Conservation (phyloP, 306 rosid genomes). For the Mimosa pudica region DNA sequence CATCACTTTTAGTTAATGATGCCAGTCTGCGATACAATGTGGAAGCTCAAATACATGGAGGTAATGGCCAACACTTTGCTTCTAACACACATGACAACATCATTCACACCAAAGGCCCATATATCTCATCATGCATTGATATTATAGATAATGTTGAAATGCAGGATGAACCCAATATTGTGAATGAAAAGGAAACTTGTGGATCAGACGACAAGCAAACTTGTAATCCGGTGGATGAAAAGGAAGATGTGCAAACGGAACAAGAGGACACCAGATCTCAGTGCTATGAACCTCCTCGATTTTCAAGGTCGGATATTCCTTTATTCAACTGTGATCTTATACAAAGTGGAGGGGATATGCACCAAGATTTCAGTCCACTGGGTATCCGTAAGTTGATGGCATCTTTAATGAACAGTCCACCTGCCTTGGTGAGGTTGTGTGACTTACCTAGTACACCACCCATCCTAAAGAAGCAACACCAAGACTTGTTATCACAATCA, state of each 20-base stretch:
- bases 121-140: constrained; percentile 54
- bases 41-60: constrained; percentile 55
- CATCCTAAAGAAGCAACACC: constrained; percentile 83
- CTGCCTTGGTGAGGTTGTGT: constrained; percentile 85
- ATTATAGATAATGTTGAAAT: constrained; percentile 37
- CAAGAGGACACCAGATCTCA: constrained; percentile 69
- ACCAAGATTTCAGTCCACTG: constrained; percentile 96
- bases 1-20: constrained; percentile 54
- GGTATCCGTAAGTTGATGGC: constrained; percentile 95
- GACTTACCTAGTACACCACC: constrained; percentile 93
- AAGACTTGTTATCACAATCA: constrained; percentile 83
- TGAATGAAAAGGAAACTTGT: constrained; percentile 40
- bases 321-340: constrained; percentile 95
- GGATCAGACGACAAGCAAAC: constrained; percentile 50
- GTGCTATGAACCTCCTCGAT: constrained; percentile 95
- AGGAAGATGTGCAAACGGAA: constrained; percentile 43
- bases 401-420: constrained; percentile 85
- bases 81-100: constrained; percentile 49
- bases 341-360: constrained; percentile 80
- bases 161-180: constrained; percentile 51
- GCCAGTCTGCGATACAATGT: constrained; percentile 43
- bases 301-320: constrained; percentile 90
- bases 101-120: constrained; percentile 55
- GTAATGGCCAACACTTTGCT: constrained; percentile 59
- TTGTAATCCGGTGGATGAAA: constrained; percentile 46